A percentile compares a stretch with the other conserved stretches of the same genome.
Conservation (phyloP, 352 stramenopile species). For the Phytophthora pseudosyringae region DNA sequence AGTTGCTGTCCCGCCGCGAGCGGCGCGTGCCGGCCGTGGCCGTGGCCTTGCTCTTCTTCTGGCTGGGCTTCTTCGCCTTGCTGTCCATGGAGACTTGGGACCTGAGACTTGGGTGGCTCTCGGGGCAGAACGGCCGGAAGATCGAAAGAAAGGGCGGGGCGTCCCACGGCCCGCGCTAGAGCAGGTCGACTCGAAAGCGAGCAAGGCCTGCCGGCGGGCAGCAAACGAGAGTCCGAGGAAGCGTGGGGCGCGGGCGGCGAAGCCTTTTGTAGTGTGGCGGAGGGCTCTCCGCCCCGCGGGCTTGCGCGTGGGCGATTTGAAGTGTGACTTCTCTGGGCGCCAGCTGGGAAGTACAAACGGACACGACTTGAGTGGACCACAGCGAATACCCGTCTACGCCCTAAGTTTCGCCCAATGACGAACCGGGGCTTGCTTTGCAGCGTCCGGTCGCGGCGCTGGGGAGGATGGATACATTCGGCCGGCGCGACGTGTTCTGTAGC, state of each 20-base stretch:
- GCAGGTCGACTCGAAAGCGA: slow-evolving; percentile 12
- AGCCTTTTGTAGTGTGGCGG: slow-evolving; percentile 3
- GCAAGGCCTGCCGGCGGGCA: background rate
- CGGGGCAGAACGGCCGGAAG: slow-evolving; percentile 22
- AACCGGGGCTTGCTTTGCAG: background rate
- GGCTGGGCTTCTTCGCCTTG: slow-evolving; percentile 3
- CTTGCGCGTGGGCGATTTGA: background rate
- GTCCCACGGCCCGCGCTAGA: slow-evolving; percentile 18
- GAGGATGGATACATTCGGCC: slow-evolving; percentile 15
- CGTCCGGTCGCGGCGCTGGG: slow-evolving; percentile 19
- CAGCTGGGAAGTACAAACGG: slow-evolving; percentile 7
- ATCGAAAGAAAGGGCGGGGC: slow-evolving; percentile 26
- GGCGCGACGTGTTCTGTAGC: too few relatives aligned
- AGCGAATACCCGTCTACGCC: slow-evolving; percentile 9
- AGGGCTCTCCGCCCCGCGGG: background rate
- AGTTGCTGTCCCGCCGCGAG: slow-evolving; percentile 29
- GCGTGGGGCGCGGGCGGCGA: background rate
- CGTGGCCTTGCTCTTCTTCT: slow-evolving; percentile 1
- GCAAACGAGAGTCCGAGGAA: background rate
- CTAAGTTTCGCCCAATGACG: slow-evolving; percentile 30
- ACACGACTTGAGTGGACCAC: slow-evolving; percentile 15
- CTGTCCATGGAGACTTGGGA: slow-evolving; percentile 16
- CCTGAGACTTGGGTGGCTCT: slow-evolving; percentile 6
- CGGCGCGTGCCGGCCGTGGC: slow-evolving; percentile 17
- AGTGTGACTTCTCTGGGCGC: slow-evolving; percentile 2